Evolutionary conservation across 495 filamentous ascomycete genomes (phyloP).

Genomic region (Xylaria palmicola): DNA sequence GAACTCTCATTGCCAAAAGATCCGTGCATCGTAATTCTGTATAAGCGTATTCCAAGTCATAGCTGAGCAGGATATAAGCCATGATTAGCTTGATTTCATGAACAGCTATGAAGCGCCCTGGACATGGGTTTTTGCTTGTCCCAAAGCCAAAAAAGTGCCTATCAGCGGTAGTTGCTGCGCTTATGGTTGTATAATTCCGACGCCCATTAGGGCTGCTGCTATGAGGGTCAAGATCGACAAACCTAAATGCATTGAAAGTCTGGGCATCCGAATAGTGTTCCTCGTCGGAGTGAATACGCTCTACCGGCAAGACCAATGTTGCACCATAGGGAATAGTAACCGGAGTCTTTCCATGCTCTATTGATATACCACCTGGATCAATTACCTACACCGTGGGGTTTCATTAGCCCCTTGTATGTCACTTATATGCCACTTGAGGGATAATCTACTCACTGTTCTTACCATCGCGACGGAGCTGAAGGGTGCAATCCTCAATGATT

Average conservation of each 20-base stretch:
- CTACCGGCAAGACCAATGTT: conserved; percentile 9
- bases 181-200: conserved; percentile 9
- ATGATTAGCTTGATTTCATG: conserved; percentile 39
- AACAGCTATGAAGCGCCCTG: conserved; percentile 40
- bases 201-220: conserved; percentile 26
- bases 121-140: conserved; percentile 31
- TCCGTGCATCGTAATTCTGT: neutral
- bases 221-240: neutral
- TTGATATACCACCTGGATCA: neutral
- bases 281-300: conserved; percentile 17
- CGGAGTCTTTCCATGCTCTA: conserved; percentile 13
- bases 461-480: conserved; percentile 6
- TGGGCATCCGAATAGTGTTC: conserved; percentile 13
- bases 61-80: conserved; percentile 32
- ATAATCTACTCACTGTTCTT: conserved; percentile 9
- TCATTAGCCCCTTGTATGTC: neutral
- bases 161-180: conserved; percentile 27
- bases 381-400: neutral
- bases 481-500: conserved; percentile 17
- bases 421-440: neutral
- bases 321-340: conserved; percentile 14
- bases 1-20: neutral
- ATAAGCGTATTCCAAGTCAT: conserved; percentile 26
- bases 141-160: conserved; percentile 33
- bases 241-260: conserved; percentile 19